A percentile compares a stretch with the other conserved stretches of the same genome.
These are phyloP conservation scores for Jatropha multifida DNA, from an alignment of 441 rosid species.

Conservation along the genomic window DNA sequence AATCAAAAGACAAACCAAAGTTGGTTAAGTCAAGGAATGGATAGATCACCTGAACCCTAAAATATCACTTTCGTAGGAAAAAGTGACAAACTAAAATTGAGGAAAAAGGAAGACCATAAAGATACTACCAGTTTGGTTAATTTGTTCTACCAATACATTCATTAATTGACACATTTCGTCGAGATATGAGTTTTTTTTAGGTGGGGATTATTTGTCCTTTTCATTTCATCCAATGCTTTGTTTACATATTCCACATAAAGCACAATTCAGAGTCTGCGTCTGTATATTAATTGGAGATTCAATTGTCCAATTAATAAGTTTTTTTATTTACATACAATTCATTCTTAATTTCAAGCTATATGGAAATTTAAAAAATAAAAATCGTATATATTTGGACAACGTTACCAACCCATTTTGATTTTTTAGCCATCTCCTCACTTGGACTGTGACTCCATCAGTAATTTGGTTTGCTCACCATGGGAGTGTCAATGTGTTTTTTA, in stretches of 20 bases:
- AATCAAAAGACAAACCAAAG: background rate
- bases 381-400: background rate
- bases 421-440: background rate
- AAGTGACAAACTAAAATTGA: background rate
- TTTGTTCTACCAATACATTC: slow-evolving; percentile 4
- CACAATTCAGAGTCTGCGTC: background rate
- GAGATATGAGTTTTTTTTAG: background rate
- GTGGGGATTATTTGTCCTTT: background rate
- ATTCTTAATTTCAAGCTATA: background rate
- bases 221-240: background rate
- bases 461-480: background rate
- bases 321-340: background rate
- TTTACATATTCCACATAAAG: background rate
- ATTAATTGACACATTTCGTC: too few relatives aligned
- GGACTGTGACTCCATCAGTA: background rate
- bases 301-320: background rate
- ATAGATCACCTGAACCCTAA: background rate
- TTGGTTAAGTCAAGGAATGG: background rate
- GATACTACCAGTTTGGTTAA: background rate
- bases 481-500: background rate
- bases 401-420: background rate
- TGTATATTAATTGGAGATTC: background rate
- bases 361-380: background rate
- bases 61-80: background rate
- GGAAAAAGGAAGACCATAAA: background rate